Base-by-base conservation (phyloP, 2,329 filamentous ascomycete species). In the Sporothrix humicola region DNA sequence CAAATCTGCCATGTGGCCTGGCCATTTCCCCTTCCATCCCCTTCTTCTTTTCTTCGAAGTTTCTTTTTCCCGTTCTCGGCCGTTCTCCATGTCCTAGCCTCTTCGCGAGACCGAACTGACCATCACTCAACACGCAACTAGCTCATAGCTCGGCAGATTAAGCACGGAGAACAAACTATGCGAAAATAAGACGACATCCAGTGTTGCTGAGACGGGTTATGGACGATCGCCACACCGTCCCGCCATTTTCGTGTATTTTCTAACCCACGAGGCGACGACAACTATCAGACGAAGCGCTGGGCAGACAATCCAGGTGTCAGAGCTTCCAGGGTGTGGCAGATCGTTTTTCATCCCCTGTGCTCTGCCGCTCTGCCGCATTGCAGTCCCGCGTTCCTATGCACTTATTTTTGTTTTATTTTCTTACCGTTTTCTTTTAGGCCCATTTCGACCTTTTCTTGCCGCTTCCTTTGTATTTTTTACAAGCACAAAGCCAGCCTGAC, bases 111-210 rank as follows among this genome's bases (percentile, higher is more conserved):
- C 23, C 54, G 66, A 50, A 50, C 31, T 8, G 26, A 17, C 50
- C 52, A 46, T 20, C 31, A 17, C 23, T n/a, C 37, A 70, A 52
- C 48, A 17, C 23, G n/a, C 37, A 70, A 52, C 66, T 58, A 26
- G 20, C 13, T 20, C 20, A 70, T 9, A 37, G 50, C 68, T 37
- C 52, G 52, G 37, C 50, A 70, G 37, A 70, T 58, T 71, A 58
- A 71, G 26, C 69, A 71, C 69, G 69, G 69, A 71, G 69, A 59
- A 20, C 26, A 71, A 54, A 15, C 69, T 50, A 61, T 71, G 69
- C 69, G 9, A 71, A 50, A 46, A 71, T 31, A 71, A 50, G 52
- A 58, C 69, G 69, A 48, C 69, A 50, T 59, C 54, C 20, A 50
- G 42, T 59, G 37, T 20, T 50, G 42, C 44, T 71, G 69, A 71